These are phyloP conservation scores for Fennellomyces sp. DNA, from an alignment of 371 early-diverging fungal genomes.

Conservation along the genomic window DNA sequence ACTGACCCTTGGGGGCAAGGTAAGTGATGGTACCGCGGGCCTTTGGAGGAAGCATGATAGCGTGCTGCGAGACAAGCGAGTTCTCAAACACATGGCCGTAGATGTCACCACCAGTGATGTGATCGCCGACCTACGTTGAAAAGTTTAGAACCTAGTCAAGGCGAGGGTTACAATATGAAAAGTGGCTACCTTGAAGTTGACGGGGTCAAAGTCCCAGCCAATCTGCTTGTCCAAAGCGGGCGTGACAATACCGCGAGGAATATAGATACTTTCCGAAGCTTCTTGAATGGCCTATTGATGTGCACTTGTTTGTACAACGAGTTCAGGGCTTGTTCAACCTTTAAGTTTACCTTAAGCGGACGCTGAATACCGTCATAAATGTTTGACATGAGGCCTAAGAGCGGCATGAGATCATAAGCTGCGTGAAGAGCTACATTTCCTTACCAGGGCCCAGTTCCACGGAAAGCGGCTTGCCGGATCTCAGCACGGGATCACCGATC, in stretches of 20 bases:
- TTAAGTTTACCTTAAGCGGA: constrained; percentile 83
- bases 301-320: not conserved
- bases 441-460: constrained; percentile 99
- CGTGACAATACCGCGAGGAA: constrained; percentile 98
- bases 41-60: constrained; percentile 97
- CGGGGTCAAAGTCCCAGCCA: constrained; percentile 96
- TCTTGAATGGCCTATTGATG: constrained; percentile 87
- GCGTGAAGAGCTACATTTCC: not conserved
- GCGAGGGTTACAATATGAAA: not conserved
- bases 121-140: constrained; percentile 83
- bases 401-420: not conserved
- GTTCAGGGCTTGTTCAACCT: not conserved
- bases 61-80: constrained; percentile 90
- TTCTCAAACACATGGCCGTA: constrained; percentile 98
- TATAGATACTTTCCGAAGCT: constrained; percentile 95
- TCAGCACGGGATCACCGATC: constrained; percentile 98
- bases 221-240: constrained; percentile 94
- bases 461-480: constrained; percentile 98
- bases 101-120: constrained; percentile 98
- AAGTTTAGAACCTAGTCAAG: not conserved
- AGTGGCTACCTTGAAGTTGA: constrained; percentile 72
- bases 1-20: constrained; percentile 95
- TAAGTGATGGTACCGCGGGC: constrained; percentile 94
- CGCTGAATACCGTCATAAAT: constrained; percentile 99
- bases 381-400: constrained; percentile 90